Evolutionary conservation across 345 rosid genomes (phyloP), one percentile per base, ranked within the genome.

Genomic region (Citrus hindsii): DNA sequence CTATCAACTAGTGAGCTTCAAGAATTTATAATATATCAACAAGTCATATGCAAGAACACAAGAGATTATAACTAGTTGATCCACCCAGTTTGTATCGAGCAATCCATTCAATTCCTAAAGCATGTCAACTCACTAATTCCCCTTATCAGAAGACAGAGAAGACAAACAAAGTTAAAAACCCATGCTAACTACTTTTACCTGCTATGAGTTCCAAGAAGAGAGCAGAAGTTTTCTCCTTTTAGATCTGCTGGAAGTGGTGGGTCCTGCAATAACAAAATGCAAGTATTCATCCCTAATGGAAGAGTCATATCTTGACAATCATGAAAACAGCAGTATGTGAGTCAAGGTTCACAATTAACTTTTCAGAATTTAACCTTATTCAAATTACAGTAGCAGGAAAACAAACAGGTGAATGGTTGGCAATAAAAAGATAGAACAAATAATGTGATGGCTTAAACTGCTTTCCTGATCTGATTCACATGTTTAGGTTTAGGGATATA

Each of bases 231-330:
- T 86, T 92, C 87, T 71, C 99, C 99, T 81, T 86, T 91, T 59
- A 90, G 86, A 86, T 94, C 98, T 79, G 92, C 83, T 72, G 99
- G 94, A 79, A 96, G 89, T 80, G 98, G 94, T 51, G 93, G 95
- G 67, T 96, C 95, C 99, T 96, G 84, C 68, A 82, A 66, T 67
- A 58, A 71, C 60, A 73, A 62, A 80, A 63, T 56, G 0, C 40
- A 22, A 63, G 55, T 4, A 67, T 42, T 46, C 62, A 68, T 67
- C 63, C 51, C 70, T 8, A 73, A 64, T n/a, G 59, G 42, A 16
- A 72, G 63, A 70, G 21, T 24, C 37, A 37, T 13, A 69, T 38
- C 35, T 38, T 65, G n/a, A 21, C 38, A 46, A 9, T 8, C 9
- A 32, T 58, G 51, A 80, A 59, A 61, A 63, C 22, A 60, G 24